Evolutionary conservation across 257 asterid genomes (phyloP).

Genomic region (Lavandula angustifolia): DNA sequence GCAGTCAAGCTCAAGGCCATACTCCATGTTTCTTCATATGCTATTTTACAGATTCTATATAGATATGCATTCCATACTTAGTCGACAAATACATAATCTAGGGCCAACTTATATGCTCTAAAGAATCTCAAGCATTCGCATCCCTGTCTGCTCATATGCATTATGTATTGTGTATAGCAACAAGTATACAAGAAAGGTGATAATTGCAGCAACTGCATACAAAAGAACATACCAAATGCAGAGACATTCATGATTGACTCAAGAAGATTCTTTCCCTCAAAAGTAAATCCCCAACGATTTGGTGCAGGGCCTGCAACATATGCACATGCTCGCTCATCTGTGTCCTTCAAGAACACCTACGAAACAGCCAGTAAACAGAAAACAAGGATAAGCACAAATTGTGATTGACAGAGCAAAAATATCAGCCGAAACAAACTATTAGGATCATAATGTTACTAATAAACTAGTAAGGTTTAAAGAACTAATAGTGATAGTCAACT

Average conservation of each 20-base stretch:
- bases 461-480: constrained; percentile 14
- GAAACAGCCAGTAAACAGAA: constrained; percentile 31
- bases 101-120: constrained; percentile 8
- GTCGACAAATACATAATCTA: neutral
- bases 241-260: constrained; percentile 49
- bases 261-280: constrained; percentile 78
- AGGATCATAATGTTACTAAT: constrained; percentile 18
- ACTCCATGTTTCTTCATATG: too few species aligned
- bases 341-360: constrained; percentile 94
- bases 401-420: constrained; percentile 15
- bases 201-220: constrained; percentile 3
- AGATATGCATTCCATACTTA: too few species aligned
- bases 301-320: constrained; percentile 99
- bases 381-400: constrained; percentile 22
- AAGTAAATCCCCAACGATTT: constrained; percentile 95
- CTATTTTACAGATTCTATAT: too few species aligned
- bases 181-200: constrained; percentile 11
- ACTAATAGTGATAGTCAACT: constrained; percentile 23
- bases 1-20: too few species aligned
- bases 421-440: constrained; percentile 20
- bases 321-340: constrained; percentile 99
- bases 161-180: constrained; percentile 12
- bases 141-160: constrained; percentile 5
- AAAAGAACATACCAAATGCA: constrained; percentile 53
- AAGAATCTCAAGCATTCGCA: constrained; percentile 16